phyloP scores from a whole-genome alignment of 2,329 filamentous ascomycete genomes.

The Diaporthe sp. region DNA sequence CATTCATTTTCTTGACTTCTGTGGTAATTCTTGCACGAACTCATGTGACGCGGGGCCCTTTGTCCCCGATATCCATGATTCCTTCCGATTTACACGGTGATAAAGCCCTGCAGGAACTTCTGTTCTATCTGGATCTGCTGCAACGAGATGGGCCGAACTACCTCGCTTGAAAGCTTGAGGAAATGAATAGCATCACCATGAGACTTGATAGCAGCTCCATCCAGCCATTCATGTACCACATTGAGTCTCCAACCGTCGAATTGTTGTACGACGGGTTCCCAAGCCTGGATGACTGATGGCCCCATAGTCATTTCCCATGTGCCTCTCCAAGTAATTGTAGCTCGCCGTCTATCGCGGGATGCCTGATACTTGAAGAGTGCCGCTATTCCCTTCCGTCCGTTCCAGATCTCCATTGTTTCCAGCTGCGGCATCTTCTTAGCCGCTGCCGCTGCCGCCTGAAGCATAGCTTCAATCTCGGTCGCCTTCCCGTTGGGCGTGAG shows the following conservation, averaged over 20 bases:
- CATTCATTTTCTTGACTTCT: too few relatives aligned
- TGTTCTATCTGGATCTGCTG: slow-evolving; percentile 51
- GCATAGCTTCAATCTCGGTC: slow-evolving; percentile 43
- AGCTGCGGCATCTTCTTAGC: slow-evolving; percentile 51
- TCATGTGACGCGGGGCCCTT: neutral
- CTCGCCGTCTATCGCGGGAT: slow-evolving; percentile 33
- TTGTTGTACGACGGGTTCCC: slow-evolving; percentile 46
- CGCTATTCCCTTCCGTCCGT: slow-evolving; percentile 49
- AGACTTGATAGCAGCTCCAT: slow-evolving; percentile 47
- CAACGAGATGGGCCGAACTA: slow-evolving; percentile 52
- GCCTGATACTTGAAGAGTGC: slow-evolving; percentile 50
- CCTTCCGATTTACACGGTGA: slow-evolving; percentile 3
- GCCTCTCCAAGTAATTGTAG: slow-evolving; percentile 47
- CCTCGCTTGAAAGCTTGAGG: slow-evolving; percentile 47
- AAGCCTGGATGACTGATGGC: slow-evolving; percentile 45
- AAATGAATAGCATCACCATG: slow-evolving; percentile 50
- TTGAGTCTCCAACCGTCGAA: neutral
- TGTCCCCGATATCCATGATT: too few relatives aligned
- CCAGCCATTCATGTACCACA: slow-evolving; percentile 42
- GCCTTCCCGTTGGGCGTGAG: slow-evolving; percentile 44
- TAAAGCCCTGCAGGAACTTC: slow-evolving; percentile 43
- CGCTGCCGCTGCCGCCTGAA: slow-evolving; percentile 45
- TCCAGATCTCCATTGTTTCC: slow-evolving; percentile 53
- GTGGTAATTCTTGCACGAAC: too few relatives aligned
- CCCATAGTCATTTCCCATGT: slow-evolving; percentile 49